Evolutionary conservation across 2,329 filamentous ascomycete genomes (phyloP), one percentile per base, ranked within the genome.

Genomic region (Fusarium bulbicola): DNA sequence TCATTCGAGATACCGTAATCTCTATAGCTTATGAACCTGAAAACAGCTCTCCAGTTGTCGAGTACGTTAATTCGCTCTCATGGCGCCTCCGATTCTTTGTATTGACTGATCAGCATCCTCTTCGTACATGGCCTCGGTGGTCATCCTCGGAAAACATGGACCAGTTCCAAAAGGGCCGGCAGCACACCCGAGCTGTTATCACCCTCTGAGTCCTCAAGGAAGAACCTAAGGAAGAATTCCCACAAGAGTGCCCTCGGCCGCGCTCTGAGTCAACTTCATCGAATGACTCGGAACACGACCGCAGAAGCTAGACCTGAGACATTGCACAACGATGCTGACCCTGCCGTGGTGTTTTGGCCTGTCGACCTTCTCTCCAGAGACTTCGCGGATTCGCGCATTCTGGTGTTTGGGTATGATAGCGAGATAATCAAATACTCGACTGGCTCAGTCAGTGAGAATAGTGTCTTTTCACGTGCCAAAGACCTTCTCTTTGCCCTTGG

Each of bases 211-310:
- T 12, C 28, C 1, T 30, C 10, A 32, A 32, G 13, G 32, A 32
- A 32, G 32, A 14, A 2, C 1, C 12, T 3, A 32, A 32, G 13
- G 32, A 32, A 32, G 32, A 14, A 2, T 32, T 32, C 32, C 0
- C 32, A 0, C 0, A 40, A 2, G 39, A 14, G 1, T 21, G 20
- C 0, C 1, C 20, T 40, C 5, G 39, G 7, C 0, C 39, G 39
- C 20, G 7, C 39, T 15, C 39, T 21, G 13, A 0, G 0, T 40
- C 21, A 0, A 0, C 13, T 40, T 0, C 39, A 15, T 40, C 39
- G 0, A 40, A 9, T 0, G 0, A 0, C 39, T 40, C 39, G 20
- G 13, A 40, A 1, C 20, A 15, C 13, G 1, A 5, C 21, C 0
- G 5, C 0, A 40, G 39, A 40, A n/a, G 2, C 13, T 15, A 40